phyloP scores from a whole-genome alignment of 768 basidiomycete species.

The Cystobasidium tubakii region DNA sequence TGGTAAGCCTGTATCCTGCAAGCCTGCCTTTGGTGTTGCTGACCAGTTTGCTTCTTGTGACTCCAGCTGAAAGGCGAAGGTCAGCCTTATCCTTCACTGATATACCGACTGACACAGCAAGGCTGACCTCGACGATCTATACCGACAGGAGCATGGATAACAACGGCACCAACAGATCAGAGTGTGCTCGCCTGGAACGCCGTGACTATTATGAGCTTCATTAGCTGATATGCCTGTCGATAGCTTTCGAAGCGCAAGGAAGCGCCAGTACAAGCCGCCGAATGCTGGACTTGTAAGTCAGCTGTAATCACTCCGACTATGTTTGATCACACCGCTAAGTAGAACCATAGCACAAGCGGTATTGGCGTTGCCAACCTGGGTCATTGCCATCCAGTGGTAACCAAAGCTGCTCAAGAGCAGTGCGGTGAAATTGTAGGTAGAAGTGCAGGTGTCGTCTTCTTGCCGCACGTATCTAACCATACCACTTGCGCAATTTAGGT shows the following conservation, averaged over 20 bases:
- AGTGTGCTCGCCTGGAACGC: background rate
- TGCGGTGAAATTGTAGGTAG: conserved; percentile 65
- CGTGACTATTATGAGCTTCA: background rate
- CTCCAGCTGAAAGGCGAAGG: conserved; percentile 34
- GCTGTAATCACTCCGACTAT: conserved; percentile 5
- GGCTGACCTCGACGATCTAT: too few relatives aligned
- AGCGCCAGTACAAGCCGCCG: background rate
- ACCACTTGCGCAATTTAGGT: background rate
- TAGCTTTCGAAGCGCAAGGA: conserved; percentile 5
- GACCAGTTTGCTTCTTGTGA: too few relatives aligned
- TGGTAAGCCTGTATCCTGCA: conserved; percentile 5
- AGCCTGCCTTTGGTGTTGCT: background rate
- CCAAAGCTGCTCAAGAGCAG: conserved; percentile 80
- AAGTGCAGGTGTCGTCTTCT: conserved; percentile 60
- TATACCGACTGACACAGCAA: background rate
- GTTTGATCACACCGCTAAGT: background rate
- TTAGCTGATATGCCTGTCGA: background rate
- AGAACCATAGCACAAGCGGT: conserved; percentile 17
- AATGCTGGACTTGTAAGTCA: conserved; percentile 35
- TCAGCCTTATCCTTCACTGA: background rate
- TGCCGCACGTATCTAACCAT: conserved; percentile 45
- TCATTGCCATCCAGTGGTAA: conserved; percentile 80
- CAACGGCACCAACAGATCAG: conserved; percentile 19
- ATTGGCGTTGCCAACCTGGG: conserved; percentile 78
- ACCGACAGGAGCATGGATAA: conserved; percentile 28